Conservation (phyloP, 139 green algal genomes). For the Microglena sp. region DNA sequence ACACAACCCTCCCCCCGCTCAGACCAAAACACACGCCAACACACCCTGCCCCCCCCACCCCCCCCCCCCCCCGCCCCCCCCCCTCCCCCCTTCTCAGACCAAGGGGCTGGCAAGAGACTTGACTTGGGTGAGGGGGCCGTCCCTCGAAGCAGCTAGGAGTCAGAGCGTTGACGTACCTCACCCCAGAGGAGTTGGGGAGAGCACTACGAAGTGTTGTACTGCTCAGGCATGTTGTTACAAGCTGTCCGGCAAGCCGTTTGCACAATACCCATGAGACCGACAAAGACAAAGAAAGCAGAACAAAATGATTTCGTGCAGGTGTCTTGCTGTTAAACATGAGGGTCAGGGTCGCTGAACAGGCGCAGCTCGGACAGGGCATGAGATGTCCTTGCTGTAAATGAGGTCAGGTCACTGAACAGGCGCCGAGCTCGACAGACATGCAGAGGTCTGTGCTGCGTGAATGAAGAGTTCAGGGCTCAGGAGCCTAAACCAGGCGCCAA, state of each 20-base stretch:
- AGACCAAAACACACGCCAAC: too few species aligned
- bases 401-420: not conserved
- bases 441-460: not conserved
- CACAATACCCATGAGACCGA: constrained; percentile 32
- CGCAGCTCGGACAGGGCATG: not conserved
- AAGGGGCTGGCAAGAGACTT: constrained; percentile 32
- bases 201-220: constrained; percentile 30
- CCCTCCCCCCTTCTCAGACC: constrained; percentile 43
- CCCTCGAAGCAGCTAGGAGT: constrained; percentile 32
- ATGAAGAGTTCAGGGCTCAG: not conserved
- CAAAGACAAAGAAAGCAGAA: not conserved
- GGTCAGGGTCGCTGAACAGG: not conserved
- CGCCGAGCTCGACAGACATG: not conserved
- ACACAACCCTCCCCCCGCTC: too few species aligned
- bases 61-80: too few species aligned
- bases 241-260: constrained; percentile 22
- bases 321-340: constrained; percentile 2
- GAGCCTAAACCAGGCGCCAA: not conserved
- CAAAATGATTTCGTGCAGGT: constrained; percentile 6
- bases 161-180: constrained; percentile 44
- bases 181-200: constrained; percentile 23
- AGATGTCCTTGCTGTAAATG: too few species aligned
- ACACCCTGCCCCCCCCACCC: too few species aligned
- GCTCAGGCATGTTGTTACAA: constrained; percentile 27
- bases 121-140: constrained; percentile 28